phyloP scores from a whole-genome alignment of 345 rosid genomes.

The Moricandia moricandioides region DNA sequence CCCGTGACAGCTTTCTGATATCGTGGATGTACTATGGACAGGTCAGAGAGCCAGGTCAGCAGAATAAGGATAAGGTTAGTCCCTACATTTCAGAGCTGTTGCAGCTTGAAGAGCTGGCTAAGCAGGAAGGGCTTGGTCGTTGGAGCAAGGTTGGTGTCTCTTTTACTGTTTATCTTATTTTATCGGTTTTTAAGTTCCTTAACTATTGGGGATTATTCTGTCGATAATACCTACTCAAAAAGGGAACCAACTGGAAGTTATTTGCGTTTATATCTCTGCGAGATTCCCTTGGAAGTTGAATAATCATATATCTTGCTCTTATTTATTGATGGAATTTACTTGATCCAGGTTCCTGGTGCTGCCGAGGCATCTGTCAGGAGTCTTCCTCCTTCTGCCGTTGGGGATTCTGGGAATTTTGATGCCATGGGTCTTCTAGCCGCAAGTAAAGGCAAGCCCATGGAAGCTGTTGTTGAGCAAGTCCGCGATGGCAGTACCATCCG shows the following conservation, averaged over 20 bases:
- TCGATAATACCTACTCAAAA: not conserved
- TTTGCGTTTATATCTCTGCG: not conserved
- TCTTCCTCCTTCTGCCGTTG: conserved; percentile 93
- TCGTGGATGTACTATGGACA: conserved; percentile 29
- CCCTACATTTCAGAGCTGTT: conserved; percentile 68
- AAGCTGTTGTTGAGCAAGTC: conserved; percentile 92
- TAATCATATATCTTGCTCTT: not conserved
- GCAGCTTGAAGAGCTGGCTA: conserved; percentile 73
- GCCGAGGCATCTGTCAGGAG: conserved; percentile 74
- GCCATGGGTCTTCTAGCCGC: conserved; percentile 76
- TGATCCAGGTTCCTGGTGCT: conserved; percentile 70
- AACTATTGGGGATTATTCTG: not conserved
- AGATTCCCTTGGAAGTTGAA: not conserved
- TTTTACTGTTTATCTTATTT: not conserved
- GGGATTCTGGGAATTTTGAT: conserved; percentile 77
- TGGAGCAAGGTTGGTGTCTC: conserved; percentile 75
- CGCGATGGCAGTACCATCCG: conserved; percentile 93
- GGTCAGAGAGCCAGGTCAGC: conserved; percentile 87
- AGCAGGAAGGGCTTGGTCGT: conserved; percentile 71
- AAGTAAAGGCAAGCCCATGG: conserved; percentile 82
- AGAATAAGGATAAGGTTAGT: conserved; percentile 88
- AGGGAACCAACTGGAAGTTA: not conserved
- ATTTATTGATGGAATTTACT: not conserved
- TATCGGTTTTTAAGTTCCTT: not conserved
- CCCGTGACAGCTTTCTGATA: conserved; percentile 7